Evolutionary conservation across 2,329 filamentous ascomycete species (phyloP).

Genomic region (Emmonsia crescens): DNA sequence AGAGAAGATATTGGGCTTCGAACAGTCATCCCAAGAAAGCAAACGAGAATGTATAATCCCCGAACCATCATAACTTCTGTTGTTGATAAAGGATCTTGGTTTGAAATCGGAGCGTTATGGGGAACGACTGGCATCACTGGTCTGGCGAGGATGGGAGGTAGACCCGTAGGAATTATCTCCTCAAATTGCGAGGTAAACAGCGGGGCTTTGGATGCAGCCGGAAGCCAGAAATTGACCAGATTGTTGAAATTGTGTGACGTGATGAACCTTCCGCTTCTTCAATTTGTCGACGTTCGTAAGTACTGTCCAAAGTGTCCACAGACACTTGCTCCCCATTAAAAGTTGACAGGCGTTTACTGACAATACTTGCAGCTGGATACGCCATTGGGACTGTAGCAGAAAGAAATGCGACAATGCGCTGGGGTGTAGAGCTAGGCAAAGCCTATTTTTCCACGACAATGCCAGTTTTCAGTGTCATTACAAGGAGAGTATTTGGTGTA

Average conservation of each 20-base stretch:
- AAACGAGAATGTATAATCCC: conserved; percentile 51
- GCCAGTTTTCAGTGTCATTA: conserved; percentile 53
- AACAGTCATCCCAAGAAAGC: conserved; percentile 46
- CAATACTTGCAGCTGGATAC: conserved; percentile 38
- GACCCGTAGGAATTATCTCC: conserved; percentile 48
- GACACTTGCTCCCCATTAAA: neutral
- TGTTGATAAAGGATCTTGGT: conserved; percentile 47
- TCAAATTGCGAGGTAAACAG: conserved; percentile 52
- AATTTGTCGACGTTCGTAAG: conserved; percentile 51
- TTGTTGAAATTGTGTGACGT: conserved; percentile 54
- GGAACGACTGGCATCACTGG: conserved; percentile 52
- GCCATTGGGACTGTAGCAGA: conserved; percentile 55
- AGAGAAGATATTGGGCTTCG: conserved; percentile 41
- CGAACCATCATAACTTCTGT: conserved; percentile 47
- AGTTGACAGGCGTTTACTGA: conserved; percentile 7
- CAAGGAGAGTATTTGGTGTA: conserved; percentile 51
- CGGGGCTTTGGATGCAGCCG: conserved; percentile 50
- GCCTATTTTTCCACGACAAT: conserved; percentile 53
- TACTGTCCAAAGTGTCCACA: conserved; percentile 7
- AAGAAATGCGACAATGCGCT: conserved; percentile 53
- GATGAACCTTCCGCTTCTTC: conserved; percentile 53
- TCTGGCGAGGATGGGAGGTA: conserved; percentile 47
- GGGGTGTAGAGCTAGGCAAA: conserved; percentile 50
- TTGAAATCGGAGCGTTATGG: conserved; percentile 55
- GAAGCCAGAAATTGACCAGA: conserved; percentile 50